Evolutionary conservation across 768 basidiomycete genomes (phyloP).

Genomic region (Russula vinacea): DNA sequence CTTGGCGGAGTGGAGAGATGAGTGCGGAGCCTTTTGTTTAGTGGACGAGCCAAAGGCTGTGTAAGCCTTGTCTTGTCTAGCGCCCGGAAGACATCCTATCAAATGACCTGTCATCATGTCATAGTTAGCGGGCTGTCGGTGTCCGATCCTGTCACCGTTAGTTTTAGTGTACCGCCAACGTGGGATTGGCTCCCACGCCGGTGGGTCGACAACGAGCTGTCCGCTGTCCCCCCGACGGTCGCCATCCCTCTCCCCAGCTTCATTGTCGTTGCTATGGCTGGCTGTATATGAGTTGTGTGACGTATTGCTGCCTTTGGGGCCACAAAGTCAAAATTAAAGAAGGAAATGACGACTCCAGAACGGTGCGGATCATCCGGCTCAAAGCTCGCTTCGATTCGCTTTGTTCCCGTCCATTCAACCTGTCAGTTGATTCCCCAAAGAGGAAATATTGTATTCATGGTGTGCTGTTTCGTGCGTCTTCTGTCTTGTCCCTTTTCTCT

Average conservation of each 20-base stretch:
- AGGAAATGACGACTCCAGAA: not conserved
- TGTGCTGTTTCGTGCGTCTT: not conserved
- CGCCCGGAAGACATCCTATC: not conserved
- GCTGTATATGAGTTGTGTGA: not conserved
- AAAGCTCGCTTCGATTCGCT: not conserved
- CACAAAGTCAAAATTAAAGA: not conserved
- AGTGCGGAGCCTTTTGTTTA: not conserved
- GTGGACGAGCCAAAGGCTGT: not conserved
- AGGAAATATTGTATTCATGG: constrained; percentile 3
- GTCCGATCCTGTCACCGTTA: not conserved
- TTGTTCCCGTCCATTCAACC: not conserved
- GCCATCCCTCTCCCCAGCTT: not conserved
- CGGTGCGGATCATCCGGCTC: not conserved
- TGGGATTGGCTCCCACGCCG: not conserved
- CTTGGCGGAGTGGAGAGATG: not conserved
- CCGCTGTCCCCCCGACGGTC: not conserved
- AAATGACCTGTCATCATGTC: not conserved
- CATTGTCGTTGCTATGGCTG: not conserved
- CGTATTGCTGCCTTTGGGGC: not conserved
- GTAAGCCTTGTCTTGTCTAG: not conserved
- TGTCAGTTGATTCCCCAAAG: not conserved
- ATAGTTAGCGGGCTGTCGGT: not conserved
- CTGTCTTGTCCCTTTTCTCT: not conserved
- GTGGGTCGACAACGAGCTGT: not conserved
- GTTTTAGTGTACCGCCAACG: not conserved